Conservation (phyloP, 768 basidiomycete genomes). For the Trametes coccinea region DNA sequence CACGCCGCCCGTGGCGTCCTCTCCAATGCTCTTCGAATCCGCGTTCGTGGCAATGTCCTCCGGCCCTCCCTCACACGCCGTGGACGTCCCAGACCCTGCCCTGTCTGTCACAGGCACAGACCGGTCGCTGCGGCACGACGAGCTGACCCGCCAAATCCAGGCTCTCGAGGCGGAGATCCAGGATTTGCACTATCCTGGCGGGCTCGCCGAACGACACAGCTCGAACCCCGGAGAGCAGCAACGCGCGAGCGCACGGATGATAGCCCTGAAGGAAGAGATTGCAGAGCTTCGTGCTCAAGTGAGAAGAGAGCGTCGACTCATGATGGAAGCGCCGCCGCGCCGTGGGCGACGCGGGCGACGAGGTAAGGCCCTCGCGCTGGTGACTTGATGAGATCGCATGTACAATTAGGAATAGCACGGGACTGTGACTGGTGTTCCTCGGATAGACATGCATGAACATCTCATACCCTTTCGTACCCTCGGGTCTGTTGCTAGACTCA, state of each 20-base stretch:
- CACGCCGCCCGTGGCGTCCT: background rate
- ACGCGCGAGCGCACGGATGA: background rate
- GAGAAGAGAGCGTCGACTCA: constrained; percentile 6
- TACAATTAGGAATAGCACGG: no score
- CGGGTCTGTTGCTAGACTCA: no score
- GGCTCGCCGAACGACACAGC: background rate
- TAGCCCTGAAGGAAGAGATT: constrained; percentile 1
- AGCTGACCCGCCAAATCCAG: constrained; percentile 9
- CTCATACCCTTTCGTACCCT: no score
- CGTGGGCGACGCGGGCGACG: background rate
- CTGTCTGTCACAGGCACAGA: constrained; percentile 15
- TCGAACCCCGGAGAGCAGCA: background rate
- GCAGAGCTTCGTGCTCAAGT: constrained; percentile 2
- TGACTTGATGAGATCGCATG: background rate
- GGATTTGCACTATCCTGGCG: background rate
- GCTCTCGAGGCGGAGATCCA: constrained; percentile 10
- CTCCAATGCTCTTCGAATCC: background rate
- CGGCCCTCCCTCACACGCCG: constrained; percentile 4
- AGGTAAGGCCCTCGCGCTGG: background rate
- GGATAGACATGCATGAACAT: background rate
- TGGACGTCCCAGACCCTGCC: constrained; percentile 14
- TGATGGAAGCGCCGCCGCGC: constrained; percentile 8
- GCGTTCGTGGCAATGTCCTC: background rate
- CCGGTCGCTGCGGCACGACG: constrained; percentile 7
- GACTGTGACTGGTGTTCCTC: background rate